Percentiles rank a stretch among this genome's conserved stretches.
Evolutionary conservation across 2,329 filamentous ascomycete species (phyloP).

Genomic region (Magnaporthiopsis rhizophila): DNA sequence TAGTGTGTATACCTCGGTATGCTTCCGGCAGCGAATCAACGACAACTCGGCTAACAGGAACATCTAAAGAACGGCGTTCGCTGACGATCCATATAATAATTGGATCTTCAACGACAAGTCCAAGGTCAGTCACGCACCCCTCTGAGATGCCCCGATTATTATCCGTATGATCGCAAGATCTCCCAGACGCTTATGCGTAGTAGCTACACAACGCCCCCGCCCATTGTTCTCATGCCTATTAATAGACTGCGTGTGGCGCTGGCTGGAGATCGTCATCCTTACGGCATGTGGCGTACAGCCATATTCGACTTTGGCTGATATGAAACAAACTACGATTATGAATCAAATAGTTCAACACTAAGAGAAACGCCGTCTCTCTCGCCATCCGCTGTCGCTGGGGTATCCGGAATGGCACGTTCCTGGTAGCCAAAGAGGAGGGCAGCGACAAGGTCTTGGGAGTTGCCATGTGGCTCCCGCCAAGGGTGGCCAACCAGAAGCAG

Average conservation of each 20-base stretch:
- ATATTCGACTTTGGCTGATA: background rate
- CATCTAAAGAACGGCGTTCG: constrained; percentile 44
- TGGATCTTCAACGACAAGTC: constrained; percentile 57
- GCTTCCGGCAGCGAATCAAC: no score
- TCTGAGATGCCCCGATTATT: no score
- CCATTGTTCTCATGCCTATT: no score
- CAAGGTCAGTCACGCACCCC: constrained; percentile 30
- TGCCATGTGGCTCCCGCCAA: constrained; percentile 63
- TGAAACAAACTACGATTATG: background rate
- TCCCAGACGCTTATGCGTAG: no score
- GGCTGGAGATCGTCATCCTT: no score
- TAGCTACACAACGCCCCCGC: no score
- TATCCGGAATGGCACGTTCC: constrained; percentile 60
- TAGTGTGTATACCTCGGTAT: no score
- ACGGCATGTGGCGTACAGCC: background rate
- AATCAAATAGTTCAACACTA: constrained; percentile 42
- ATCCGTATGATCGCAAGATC: no score
- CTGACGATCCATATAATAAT: constrained; percentile 56
- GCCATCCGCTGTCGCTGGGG: constrained; percentile 62
- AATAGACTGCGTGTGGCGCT: no score
- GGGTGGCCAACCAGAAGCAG: constrained; percentile 33
- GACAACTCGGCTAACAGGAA: background rate
- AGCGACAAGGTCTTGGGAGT: constrained; percentile 54
- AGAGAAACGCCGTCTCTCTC: constrained; percentile 55
- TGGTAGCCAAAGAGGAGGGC: constrained; percentile 56